Conservation (phyloP, 2,329 filamentous ascomycete genomes). For the Ophiostoma perfectum region DNA sequence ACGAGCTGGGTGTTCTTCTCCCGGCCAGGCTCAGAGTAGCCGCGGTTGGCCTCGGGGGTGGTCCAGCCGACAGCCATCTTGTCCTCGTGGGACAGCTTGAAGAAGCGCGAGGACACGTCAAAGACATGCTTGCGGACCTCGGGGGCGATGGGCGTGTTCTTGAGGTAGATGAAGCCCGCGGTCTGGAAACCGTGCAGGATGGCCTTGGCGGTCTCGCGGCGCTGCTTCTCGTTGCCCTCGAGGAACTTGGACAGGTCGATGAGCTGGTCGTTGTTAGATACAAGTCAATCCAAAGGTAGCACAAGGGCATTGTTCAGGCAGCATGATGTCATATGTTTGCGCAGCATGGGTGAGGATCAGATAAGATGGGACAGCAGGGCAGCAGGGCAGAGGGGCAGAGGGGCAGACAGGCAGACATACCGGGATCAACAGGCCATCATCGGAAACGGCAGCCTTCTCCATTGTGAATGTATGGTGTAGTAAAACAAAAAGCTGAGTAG, state of each 20-base stretch:
- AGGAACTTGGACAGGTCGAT: slow-evolving; percentile 75
- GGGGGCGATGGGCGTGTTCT: slow-evolving; percentile 66
- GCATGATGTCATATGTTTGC: background rate
- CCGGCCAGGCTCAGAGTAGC: slow-evolving; percentile 63
- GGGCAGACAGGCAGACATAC: slow-evolving; percentile 20
- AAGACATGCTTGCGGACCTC: slow-evolving; percentile 59
- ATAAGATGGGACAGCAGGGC: too few species aligned
- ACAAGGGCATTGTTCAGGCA: too few species aligned
- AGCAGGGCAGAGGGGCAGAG: background rate
- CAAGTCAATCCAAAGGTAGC: background rate
- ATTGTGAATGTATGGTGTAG: slow-evolving; percentile 26
- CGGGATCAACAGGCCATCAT: slow-evolving; percentile 30
- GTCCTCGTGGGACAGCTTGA: slow-evolving; percentile 53
- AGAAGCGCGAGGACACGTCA: slow-evolving; percentile 63
- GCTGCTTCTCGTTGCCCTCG: slow-evolving; percentile 54
- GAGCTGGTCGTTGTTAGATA: slow-evolving; percentile 44
- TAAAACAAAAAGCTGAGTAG: too few species aligned
- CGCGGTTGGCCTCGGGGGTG: slow-evolving; percentile 65
- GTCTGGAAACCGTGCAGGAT: slow-evolving; percentile 77
- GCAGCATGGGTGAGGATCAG: too few species aligned
- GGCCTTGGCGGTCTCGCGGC: slow-evolving; percentile 60
- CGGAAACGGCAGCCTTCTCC: slow-evolving; percentile 33
- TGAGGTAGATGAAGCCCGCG: slow-evolving; percentile 84
- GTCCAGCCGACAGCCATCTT: slow-evolving; percentile 68
- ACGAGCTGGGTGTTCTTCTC: slow-evolving; percentile 62